A percentile compares a stretch with the other conserved stretches of the same genome.
Evolutionary conservation across 352 stramenopile species (phyloP).

Genomic region (Blastocystis hominis): DNA sequence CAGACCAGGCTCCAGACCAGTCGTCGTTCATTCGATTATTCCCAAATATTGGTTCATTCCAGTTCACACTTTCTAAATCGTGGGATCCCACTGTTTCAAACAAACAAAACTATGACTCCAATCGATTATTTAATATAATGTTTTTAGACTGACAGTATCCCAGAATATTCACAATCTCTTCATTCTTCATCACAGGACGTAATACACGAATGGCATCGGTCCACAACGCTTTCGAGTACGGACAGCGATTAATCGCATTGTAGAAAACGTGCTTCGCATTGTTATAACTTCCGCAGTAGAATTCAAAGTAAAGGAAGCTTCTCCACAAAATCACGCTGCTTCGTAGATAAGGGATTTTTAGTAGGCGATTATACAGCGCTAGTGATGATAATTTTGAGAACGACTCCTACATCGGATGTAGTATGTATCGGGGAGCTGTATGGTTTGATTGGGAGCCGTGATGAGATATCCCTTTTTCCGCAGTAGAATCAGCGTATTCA

Average conservation of each 20-base stretch:
- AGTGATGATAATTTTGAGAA: neutral
- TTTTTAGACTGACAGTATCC: conserved; percentile 9
- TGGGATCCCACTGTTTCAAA: conserved; percentile 29
- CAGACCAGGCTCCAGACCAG: conserved; percentile 29
- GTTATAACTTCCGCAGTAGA: conserved; percentile 26
- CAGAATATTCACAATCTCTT: conserved; percentile 44
- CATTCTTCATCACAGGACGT: conserved; percentile 41
- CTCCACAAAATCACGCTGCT: conserved; percentile 22
- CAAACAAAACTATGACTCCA: neutral
- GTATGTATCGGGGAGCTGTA: neutral
- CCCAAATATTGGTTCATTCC: neutral
- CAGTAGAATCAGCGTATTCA: conserved; percentile 8
- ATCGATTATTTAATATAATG: conserved; percentile 5
- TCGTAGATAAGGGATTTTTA: conserved; percentile 13
- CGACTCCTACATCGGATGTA: conserved; percentile 10
- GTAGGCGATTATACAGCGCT: conserved; percentile 27
- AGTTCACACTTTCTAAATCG: neutral
- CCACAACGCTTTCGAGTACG: conserved; percentile 32
- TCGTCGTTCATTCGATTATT: conserved; percentile 32
- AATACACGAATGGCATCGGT: conserved; percentile 10
- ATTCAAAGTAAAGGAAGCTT: conserved; percentile 27
- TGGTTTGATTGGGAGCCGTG: neutral
- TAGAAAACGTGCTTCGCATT: conserved; percentile 47
- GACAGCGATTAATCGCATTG: conserved; percentile 34
- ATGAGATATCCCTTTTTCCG: neutral